Evolutionary conservation across 1,139 yeast species (phyloP).

Genomic region (Candida sp.): DNA sequence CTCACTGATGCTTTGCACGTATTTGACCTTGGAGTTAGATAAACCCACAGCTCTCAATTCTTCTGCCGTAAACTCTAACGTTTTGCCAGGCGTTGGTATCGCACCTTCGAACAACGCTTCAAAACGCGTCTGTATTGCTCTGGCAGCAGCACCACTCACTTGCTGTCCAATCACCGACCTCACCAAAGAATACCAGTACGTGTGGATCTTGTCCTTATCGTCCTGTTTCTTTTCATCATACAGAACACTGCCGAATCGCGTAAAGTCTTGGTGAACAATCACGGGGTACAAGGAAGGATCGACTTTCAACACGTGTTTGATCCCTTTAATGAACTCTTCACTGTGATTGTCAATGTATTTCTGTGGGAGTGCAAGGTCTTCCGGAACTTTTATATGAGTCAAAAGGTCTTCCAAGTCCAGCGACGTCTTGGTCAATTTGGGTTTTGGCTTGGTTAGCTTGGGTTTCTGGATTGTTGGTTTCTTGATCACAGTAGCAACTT

Average conservation of each 20-base stretch:
- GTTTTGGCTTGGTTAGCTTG: constrained; percentile 5
- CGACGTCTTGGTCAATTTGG: constrained; percentile 8
- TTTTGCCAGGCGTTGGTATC: constrained; percentile 57
- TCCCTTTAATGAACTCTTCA: constrained; percentile 46
- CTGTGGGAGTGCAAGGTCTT: constrained; percentile 38
- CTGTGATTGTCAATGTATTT: constrained; percentile 46
- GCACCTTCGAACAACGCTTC: constrained; percentile 32
- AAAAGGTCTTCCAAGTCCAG: constrained; percentile 32
- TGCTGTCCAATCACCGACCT: constrained; percentile 75
- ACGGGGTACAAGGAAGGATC: constrained; percentile 49
- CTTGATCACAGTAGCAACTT: neutral
- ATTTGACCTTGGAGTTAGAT: constrained; percentile 70
- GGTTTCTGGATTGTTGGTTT: constrained; percentile 3
- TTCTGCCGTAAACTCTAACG: constrained; percentile 46
- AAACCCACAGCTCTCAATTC: constrained; percentile 67
- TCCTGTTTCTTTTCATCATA: neutral
- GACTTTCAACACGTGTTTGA: constrained; percentile 37
- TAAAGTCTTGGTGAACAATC: constrained; percentile 34
- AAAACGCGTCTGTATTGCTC: constrained; percentile 59
- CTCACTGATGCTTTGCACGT: constrained; percentile 62
- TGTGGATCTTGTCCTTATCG: constrained; percentile 29
- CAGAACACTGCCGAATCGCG: constrained; percentile 13
- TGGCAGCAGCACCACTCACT: constrained; percentile 85
- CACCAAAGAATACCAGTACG: constrained; percentile 43
- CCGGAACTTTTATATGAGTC: constrained; percentile 27